These are phyloP conservation scores for Rhododendron molle DNA, from an alignment of 148 eudicot genomes.

Conservation along the genomic window DNA sequence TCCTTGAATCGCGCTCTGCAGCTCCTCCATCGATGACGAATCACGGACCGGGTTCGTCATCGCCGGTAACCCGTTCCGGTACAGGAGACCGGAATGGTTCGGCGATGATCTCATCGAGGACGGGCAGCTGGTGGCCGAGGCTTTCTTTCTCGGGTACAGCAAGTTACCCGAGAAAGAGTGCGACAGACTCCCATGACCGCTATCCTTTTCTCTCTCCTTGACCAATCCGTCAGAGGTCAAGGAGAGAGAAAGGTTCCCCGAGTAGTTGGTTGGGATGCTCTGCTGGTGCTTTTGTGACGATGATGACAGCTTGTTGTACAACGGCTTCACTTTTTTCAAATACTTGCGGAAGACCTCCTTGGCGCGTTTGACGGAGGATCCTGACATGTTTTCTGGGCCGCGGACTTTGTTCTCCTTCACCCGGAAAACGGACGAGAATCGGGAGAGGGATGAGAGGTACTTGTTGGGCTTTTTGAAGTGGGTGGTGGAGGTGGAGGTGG, in stretches of 20 bases:
- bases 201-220: not conserved
- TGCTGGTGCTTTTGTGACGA: slow-evolving; percentile 23
- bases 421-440: slow-evolving; percentile 65
- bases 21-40: slow-evolving; percentile 77
- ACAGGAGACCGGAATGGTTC: slow-evolving; percentile 57
- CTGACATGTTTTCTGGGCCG: not conserved
- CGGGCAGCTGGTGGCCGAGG: slow-evolving; percentile 69
- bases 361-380: slow-evolving; percentile 31
- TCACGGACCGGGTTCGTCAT: slow-evolving; percentile 5
- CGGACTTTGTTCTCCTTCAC: slow-evolving; percentile 27
- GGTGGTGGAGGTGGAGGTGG: not conserved
- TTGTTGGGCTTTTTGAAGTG: slow-evolving; percentile 21
- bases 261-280: not conserved
- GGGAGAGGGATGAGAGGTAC: slow-evolving; percentile 52
- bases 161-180: slow-evolving; percentile 73
- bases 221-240: not conserved
- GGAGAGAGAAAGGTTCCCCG: not conserved
- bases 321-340: slow-evolving; percentile 72
- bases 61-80: slow-evolving; percentile 26
- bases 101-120: slow-evolving; percentile 91
- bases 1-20: slow-evolving; percentile 92
- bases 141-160: slow-evolving; percentile 37
- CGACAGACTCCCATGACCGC: slow-evolving; percentile 4
- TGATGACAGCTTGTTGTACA: slow-evolving; percentile 61
- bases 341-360: slow-evolving; percentile 73